Evolutionary conservation across 108 stramenopile species (phyloP).

Genomic region (Schizochytrium sp.): DNA sequence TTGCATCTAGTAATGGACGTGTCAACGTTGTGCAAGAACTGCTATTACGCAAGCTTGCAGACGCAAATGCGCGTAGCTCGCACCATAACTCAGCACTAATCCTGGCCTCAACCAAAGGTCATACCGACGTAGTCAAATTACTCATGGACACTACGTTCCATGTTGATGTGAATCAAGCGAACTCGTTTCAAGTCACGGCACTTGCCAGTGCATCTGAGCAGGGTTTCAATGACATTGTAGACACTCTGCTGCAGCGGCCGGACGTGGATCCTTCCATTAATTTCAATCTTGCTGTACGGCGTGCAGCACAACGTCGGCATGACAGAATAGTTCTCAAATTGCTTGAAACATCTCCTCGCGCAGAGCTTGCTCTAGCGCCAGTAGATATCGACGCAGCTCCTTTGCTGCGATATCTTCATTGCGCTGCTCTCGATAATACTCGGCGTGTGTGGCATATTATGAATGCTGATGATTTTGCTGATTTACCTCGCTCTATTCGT

Average conservation of each 20-base stretch:
- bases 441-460: neutral
- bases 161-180: neutral
- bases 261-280: constrained; percentile 28
- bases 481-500: neutral
- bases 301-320: neutral
- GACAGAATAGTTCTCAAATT: constrained; percentile 27
- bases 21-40: neutral
- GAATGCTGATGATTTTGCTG: neutral
- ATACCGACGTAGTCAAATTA: neutral
- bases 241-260: neutral
- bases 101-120: constrained; percentile 11
- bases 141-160: neutral
- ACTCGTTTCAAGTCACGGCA: constrained; percentile 27
- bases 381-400: neutral
- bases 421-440: neutral
- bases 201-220: constrained; percentile 46
- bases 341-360: neutral
- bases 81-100: constrained; percentile 59
- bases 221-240: constrained; percentile 14
- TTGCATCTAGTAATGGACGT: constrained; percentile 34
- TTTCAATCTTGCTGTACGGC: neutral
- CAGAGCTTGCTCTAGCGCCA: neutral
- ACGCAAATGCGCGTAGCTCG: constrained; percentile 35
- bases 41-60: neutral
- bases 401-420: neutral